Evolutionary conservation across 305 asterid species (phyloP), one percentile per base, ranked within the genome.

Genomic region (Solanum chacoense): DNA sequence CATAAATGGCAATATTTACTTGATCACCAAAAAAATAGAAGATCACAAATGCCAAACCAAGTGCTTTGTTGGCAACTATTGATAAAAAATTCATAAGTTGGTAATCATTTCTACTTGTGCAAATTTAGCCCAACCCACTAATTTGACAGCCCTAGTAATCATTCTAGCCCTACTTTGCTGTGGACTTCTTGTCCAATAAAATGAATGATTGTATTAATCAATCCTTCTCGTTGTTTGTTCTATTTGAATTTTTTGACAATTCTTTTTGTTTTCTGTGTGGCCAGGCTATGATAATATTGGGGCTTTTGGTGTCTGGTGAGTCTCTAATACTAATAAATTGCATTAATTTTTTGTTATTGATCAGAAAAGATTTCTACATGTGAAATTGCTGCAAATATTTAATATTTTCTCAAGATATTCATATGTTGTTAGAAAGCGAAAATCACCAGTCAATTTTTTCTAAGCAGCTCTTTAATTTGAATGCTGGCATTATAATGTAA

Each of bases 271-370:
- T 83, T 50, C 7, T 50, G 29, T 50, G 73, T 83, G 73, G 87
- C 93, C 97, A 97, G 99, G 99, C 98, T 65, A 88, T 95, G 90
- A 88, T 97, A 85, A 88, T 92, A n/a, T 76, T 92, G 90, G 98
- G 99, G 89, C 93, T 97, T 55, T 89, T 90, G 84, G 93, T 95
- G 75, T 97, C 99, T 88, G 99, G 99, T 96, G 93, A 91, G 98
- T 93, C 87, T 83, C 87, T 50, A 50, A 83, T 50, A 6, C 87
- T 38, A 38, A 38, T 45, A 37, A 71, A 11, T 38, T 86, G 81
- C 42, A 28, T 35, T 36, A 71, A 10, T 18, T 36, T 36, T 32
- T 38, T 85, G 78, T 38, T 67, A 85, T 16, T 85, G 40, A 81
- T 45, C 85, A 40, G 32, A 79, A 40, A 26, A 80, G 36, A 80